phyloP scores from a whole-genome alignment of 805 yeast species.

The Ogataea pignaliae region DNA sequence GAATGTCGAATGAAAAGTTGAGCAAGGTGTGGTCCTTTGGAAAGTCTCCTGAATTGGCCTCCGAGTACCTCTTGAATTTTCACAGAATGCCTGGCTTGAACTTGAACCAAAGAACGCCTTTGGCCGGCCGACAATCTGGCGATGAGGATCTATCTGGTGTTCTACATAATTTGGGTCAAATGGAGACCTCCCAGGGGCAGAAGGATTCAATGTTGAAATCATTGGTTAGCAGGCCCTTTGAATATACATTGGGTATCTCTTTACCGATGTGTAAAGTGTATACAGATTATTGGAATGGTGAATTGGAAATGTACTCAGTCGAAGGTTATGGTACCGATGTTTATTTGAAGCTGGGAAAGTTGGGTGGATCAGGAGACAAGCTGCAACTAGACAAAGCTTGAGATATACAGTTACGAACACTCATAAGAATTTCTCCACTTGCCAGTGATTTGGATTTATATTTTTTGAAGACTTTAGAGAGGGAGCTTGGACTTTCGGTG shows the following conservation, averaged over 20 bases:
- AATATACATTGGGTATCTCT: slow-evolving; percentile 78
- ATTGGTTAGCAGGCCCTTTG: slow-evolving; percentile 67
- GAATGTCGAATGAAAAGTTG: slow-evolving; percentile 57
- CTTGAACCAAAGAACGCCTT: slow-evolving; percentile 21
- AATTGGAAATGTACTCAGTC: slow-evolving; percentile 70
- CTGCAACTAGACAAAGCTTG: slow-evolving; percentile 68
- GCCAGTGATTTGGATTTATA: no score
- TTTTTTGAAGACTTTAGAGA: no score
- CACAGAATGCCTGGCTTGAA: slow-evolving; percentile 65
- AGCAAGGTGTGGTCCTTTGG: slow-evolving; percentile 84
- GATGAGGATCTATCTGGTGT: slow-evolving; percentile 19
- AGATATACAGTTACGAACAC: background rate
- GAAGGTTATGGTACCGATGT: slow-evolving; percentile 95
- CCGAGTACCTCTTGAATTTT: slow-evolving; percentile 56
- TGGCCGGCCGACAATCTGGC: background rate
- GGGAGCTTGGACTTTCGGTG: no score
- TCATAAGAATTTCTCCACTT: background rate
- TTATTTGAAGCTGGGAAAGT: slow-evolving; percentile 68
- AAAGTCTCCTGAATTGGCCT: slow-evolving; percentile 57
- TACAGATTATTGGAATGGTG: slow-evolving; percentile 97
- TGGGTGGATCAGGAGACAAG: slow-evolving; percentile 63
- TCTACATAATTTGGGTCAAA: slow-evolving; percentile 27
- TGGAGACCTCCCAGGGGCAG: slow-evolving; percentile 22
- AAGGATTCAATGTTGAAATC: slow-evolving; percentile 51
- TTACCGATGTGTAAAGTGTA: slow-evolving; percentile 90